Percentiles rank a stretch among this genome's conserved stretches.
Conservation (phyloP, 371 early-diverging fungal species). For the Rhizopus delemar region DNA sequence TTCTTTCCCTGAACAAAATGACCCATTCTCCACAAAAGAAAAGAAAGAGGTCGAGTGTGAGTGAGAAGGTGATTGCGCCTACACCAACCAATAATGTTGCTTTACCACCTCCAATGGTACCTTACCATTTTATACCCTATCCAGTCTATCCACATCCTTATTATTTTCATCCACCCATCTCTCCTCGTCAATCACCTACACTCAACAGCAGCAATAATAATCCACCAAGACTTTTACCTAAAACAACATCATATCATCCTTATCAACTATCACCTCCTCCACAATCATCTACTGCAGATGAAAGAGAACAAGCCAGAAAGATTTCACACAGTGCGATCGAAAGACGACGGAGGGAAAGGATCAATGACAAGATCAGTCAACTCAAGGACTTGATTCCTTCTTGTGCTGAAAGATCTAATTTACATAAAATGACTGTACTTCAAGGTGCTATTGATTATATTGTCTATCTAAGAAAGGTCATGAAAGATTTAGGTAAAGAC, state of each 20-base stretch:
- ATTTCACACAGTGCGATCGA: conserved; percentile 79
- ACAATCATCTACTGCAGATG: conserved; percentile 31
- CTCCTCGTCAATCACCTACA: conserved; percentile 25
- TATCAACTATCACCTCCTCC: conserved; percentile 28
- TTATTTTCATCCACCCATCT: conserved; percentile 21
- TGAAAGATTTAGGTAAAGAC: conserved; percentile 10
- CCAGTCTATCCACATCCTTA: conserved; percentile 26
- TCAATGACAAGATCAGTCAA: conserved; percentile 67
- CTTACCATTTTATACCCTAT: conserved; percentile 17
- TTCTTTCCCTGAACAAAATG: not conserved
- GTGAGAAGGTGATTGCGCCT: not conserved
- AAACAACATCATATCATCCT: conserved; percentile 17
- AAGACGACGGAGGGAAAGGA: conserved; percentile 72
- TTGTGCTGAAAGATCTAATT: conserved; percentile 62
- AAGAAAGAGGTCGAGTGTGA: conserved; percentile 3
- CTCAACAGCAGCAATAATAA: not conserved
- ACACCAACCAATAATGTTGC: conserved; percentile 11
- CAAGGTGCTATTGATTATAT: conserved; percentile 78
- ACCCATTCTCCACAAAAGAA: conserved; percentile 6
- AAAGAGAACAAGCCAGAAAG: conserved; percentile 60
- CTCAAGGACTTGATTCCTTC: conserved; percentile 50
- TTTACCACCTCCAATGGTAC: conserved; percentile 19
- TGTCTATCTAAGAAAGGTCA: conserved; percentile 38
- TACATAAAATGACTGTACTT: conserved; percentile 74
- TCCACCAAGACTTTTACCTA: conserved; percentile 9